Conservation (phyloP, 352 stramenopile genomes). For the Globisporangium iwayamae region DNA sequence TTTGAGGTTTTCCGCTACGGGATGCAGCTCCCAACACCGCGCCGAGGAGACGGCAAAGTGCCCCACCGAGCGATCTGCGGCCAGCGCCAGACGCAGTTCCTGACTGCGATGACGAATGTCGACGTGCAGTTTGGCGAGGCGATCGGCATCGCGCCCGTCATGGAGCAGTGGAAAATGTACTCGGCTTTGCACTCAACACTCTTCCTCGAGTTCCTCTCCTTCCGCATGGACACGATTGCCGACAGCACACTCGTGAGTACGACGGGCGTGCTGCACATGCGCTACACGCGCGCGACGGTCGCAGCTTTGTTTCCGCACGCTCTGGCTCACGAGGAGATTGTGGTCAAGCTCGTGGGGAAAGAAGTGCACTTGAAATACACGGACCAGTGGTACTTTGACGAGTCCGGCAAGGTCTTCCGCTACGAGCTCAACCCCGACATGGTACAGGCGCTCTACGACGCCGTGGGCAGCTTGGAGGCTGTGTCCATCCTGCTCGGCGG, state of each 20-base stretch:
- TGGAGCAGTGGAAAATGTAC: conserved; percentile 23
- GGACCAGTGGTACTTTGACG: conserved; percentile 31
- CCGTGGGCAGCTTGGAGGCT: conserved; percentile 23
- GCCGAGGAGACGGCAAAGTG: not conserved
- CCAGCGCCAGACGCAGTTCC: conserved; percentile 12
- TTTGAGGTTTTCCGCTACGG: conserved; percentile 21
- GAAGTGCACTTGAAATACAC: conserved; percentile 28
- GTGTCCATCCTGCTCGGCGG: conserved; percentile 23
- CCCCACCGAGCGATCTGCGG: conserved; percentile 2
- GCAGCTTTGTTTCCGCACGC: conserved; percentile 35
- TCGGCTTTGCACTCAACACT: conserved; percentile 17
- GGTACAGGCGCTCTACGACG: conserved; percentile 27
- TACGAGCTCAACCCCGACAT: conserved; percentile 25
- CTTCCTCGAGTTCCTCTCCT: conserved; percentile 16
- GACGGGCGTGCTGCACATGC: conserved; percentile 26
- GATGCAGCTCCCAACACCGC: conserved; percentile 5
- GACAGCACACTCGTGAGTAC: conserved; percentile 18
- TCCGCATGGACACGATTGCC: conserved; percentile 11
- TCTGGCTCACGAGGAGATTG: conserved; percentile 22
- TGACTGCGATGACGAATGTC: conserved; percentile 4
- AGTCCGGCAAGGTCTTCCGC: conserved; percentile 13
- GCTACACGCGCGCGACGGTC: conserved; percentile 31
- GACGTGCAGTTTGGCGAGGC: conserved; percentile 16
- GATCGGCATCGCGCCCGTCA: conserved; percentile 3
- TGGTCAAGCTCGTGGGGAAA: conserved; percentile 27